These are phyloP conservation scores for Rhizopogon vesiculosus DNA, from an alignment of 768 basidiomycete species.

Conservation along the genomic window DNA sequence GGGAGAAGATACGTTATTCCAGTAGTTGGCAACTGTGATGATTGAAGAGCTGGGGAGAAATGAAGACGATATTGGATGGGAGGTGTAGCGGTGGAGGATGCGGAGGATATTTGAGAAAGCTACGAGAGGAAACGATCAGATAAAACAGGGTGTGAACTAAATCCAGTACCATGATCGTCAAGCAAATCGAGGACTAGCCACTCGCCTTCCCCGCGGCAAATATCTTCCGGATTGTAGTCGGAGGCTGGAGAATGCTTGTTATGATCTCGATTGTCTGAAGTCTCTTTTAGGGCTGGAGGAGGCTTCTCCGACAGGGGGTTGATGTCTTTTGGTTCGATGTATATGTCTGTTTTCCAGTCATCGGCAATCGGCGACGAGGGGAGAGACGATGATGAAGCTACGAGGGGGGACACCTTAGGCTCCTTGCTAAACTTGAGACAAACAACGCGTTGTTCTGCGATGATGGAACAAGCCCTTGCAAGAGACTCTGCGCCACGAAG, in stretches of 20 bases:
- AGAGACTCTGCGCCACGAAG: conserved; percentile 45
- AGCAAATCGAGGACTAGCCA: conserved; percentile 53
- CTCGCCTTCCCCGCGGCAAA: conserved; percentile 27
- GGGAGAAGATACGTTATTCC: conserved; percentile 2
- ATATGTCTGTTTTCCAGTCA: conserved; percentile 1
- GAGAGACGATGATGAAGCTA: conserved; percentile 14
- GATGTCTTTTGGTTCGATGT: conserved; percentile 3
- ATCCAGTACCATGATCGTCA: conserved; percentile 35
- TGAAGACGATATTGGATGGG: conserved; percentile 31
- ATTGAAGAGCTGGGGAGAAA: conserved; percentile 42
- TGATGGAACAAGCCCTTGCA: conserved; percentile 18
- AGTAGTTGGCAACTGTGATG: conserved; percentile 51
- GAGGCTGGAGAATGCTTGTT: not conserved
- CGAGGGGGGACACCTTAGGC: not conserved
- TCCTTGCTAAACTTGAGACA: conserved; percentile 35
- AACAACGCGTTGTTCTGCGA: conserved; percentile 27
- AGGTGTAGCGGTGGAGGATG: conserved; percentile 43
- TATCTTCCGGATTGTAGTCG: conserved; percentile 4
- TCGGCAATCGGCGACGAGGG: conserved; percentile 23
- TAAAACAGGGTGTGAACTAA: not conserved
- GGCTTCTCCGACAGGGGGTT: not conserved
- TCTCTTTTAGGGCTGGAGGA: not conserved
- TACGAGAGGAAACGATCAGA: conserved; percentile 13
- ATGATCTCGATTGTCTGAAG: not conserved
- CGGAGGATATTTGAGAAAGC: conserved; percentile 48